A percentile compares a stretch with the other conserved stretches of the same genome.
Conservation (phyloP, 2,329 filamentous ascomycete species). For the Clonostachys chloroleuca region DNA sequence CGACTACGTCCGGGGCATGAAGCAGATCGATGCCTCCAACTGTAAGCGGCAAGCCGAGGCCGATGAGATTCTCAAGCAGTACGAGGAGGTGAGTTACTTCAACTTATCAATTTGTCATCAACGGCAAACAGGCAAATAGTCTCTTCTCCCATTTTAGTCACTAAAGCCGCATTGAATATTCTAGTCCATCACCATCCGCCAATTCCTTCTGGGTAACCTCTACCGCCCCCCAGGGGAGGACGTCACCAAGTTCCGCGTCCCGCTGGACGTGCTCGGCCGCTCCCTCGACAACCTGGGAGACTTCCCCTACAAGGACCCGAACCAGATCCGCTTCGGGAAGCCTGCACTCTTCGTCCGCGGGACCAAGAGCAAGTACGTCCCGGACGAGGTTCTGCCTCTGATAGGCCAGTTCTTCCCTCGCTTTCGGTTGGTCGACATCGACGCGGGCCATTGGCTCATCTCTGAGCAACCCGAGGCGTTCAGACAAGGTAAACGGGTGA, state of each 20-base stretch:
- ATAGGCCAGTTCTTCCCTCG: slow-evolving; percentile 79
- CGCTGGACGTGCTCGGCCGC: slow-evolving; percentile 64
- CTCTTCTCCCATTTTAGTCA: background rate
- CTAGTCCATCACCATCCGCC: slow-evolving; percentile 67
- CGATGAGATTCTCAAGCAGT: slow-evolving; percentile 70
- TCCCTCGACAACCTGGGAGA: slow-evolving; percentile 75
- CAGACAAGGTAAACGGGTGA: slow-evolving; percentile 50
- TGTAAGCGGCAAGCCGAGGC: slow-evolving; percentile 72
- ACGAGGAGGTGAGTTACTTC: slow-evolving; percentile 54
- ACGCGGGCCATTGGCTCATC: slow-evolving; percentile 83
- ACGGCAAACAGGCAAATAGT: no score
- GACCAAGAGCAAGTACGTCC: slow-evolving; percentile 72
- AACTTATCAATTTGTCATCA: no score
- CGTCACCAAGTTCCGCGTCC: slow-evolving; percentile 71
- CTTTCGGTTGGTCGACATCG: slow-evolving; percentile 69
- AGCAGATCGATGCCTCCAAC: slow-evolving; percentile 65
- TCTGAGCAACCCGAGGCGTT: slow-evolving; percentile 84
- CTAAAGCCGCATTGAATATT: background rate
- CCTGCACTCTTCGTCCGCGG: slow-evolving; percentile 79
- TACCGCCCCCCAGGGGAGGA: slow-evolving; percentile 42
- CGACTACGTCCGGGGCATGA: slow-evolving; percentile 81
- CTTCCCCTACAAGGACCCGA: slow-evolving; percentile 79
- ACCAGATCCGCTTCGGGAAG: slow-evolving; percentile 65
- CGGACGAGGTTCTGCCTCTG: slow-evolving; percentile 74
- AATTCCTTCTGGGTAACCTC: slow-evolving; percentile 89